Percentiles rank a stretch among this genome's conserved stretches.
Evolutionary conservation across 352 stramenopile genomes (phyloP).

Genomic region (Plasmopara viticola): DNA sequence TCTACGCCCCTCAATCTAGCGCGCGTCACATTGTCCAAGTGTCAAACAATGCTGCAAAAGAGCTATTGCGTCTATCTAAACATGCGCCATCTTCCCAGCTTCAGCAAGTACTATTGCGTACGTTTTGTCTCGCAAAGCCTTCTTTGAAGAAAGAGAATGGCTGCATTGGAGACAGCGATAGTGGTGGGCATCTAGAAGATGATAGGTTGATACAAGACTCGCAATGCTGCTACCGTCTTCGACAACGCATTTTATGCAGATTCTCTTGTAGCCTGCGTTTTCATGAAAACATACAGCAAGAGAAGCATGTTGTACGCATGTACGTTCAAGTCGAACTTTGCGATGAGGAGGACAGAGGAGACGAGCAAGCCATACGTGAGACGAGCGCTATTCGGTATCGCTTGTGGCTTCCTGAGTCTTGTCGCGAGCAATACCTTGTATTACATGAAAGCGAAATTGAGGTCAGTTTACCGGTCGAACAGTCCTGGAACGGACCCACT

Average conservation of each 20-base stretch:
- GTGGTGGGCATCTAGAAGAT: background rate
- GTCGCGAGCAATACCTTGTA: constrained; percentile 40
- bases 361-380: background rate
- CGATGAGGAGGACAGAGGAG: constrained; percentile 1
- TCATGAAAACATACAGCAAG: constrained; percentile 32
- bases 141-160: background rate
- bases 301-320: constrained; percentile 28
- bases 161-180: constrained; percentile 1
- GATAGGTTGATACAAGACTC: background rate
- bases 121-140: constrained; percentile 9
- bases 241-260: constrained; percentile 25
- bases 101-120: constrained; percentile 8
- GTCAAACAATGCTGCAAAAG: constrained; percentile 8
- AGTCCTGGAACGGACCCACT: constrained; percentile 32
- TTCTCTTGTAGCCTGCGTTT: constrained; percentile 46
- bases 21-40: constrained; percentile 5
- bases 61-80: constrained; percentile 17
- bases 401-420: constrained; percentile 42
- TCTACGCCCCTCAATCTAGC: constrained; percentile 20
- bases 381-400: constrained; percentile 27
- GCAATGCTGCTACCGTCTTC: constrained; percentile 10
- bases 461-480: constrained; percentile 28
- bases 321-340: constrained; percentile 60
- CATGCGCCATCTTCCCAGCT: constrained; percentile 13
- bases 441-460: constrained; percentile 52